These are phyloP conservation scores for Vaccinium vitisidaea DNA, from an alignment of 148 eudicot genomes.

Conservation along the genomic window DNA sequence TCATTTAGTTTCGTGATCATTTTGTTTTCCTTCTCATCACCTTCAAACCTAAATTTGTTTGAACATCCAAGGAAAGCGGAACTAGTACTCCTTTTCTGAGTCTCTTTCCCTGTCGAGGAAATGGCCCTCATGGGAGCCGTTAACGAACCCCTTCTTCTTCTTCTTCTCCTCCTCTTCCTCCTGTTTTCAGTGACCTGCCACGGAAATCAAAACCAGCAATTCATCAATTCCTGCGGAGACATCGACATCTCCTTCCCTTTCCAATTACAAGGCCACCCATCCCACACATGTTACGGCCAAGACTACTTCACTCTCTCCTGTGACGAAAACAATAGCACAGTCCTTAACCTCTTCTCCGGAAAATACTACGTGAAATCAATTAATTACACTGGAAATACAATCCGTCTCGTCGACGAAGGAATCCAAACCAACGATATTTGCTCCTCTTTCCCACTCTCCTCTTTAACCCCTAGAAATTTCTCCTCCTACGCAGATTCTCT, in stretches of 20 bases:
- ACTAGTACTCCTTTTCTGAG: not conserved
- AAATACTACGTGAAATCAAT: conserved; percentile 22
- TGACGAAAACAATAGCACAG: conserved; percentile 11
- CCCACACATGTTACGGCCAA: too few species aligned
- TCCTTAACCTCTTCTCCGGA: not conserved
- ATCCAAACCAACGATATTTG: not conserved
- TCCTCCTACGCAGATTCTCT: too few species aligned
- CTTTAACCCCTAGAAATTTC: not conserved
- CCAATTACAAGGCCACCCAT: not conserved
- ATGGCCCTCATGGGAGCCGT: not conserved
- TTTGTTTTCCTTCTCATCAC: too few species aligned
- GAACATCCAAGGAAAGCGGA: not conserved
- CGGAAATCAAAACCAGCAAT: not conserved
- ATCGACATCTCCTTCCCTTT: conserved; percentile 10
- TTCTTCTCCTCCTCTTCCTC: not conserved
- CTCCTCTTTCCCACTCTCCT: not conserved
- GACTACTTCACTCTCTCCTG: not conserved
- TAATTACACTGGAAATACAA: conserved; percentile 10
- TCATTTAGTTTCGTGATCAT: too few species aligned
- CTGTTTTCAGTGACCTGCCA: not conserved
- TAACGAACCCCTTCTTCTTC: not conserved
- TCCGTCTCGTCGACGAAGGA: conserved; percentile 16
- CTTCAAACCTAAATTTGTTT: too few species aligned
- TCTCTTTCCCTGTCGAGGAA: not conserved
- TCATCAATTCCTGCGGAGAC: conserved; percentile 4